Conservation (phyloP, 2,329 filamentous ascomycete genomes). For the Rhexocercosporidium sp. region DNA sequence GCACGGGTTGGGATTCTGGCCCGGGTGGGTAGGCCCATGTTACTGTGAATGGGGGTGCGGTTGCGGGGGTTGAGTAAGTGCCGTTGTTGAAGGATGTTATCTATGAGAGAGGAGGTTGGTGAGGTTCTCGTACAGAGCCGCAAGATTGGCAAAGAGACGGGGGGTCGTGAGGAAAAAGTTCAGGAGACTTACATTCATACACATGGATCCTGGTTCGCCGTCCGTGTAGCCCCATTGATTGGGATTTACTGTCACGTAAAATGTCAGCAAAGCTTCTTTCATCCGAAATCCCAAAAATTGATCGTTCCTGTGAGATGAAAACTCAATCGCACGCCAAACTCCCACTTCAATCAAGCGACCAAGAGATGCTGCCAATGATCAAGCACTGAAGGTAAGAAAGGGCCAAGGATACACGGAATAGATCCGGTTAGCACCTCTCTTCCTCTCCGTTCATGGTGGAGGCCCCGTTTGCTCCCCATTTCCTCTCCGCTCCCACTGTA, state of each 20-base stretch:
- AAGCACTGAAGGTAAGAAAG: neutral
- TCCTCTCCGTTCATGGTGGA: neutral
- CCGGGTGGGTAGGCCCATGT: conserved; percentile 24
- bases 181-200: conserved; percentile 18
- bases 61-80: conserved; percentile 17
- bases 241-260: conserved; percentile 15
- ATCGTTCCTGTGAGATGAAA: neutral
- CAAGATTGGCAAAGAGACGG: neutral
- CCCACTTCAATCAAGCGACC: neutral
- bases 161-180: neutral
- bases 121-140: neutral
- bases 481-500: neutral
- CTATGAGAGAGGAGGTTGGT: neutral
- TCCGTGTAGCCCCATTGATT: conserved; percentile 21
- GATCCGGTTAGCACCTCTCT: neutral
- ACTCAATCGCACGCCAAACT: neutral
- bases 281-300: neutral
- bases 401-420: neutral
- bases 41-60: conserved; percentile 20
- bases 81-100: conserved; percentile 21
- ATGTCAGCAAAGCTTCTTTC: conserved; percentile 5
- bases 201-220: conserved; percentile 13
- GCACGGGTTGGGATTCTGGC: conserved; percentile 13
- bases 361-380: neutral
- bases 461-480: no score